phyloP scores from a whole-genome alignment of 2,329 filamentous ascomycete genomes.

The Fusarium cicatricum region DNA sequence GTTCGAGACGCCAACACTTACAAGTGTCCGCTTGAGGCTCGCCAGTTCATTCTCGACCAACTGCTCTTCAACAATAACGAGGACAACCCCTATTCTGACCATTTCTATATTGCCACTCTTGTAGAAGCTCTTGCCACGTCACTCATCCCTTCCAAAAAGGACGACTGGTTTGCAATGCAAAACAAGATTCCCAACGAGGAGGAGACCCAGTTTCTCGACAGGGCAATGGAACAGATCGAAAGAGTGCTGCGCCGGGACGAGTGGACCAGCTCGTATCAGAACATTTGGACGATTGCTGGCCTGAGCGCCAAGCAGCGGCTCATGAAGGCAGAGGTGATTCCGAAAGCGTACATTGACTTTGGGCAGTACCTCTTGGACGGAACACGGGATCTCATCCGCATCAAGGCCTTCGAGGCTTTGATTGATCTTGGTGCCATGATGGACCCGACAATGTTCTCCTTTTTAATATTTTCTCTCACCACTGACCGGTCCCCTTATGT shows the following conservation, averaged over 20 bases:
- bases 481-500: constrained; percentile 71
- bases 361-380: constrained; percentile 71
- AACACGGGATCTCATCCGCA: constrained; percentile 68
- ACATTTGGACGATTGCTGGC: constrained; percentile 70
- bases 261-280: constrained; percentile 73
- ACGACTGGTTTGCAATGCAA: constrained; percentile 55
- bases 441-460: constrained; percentile 62
- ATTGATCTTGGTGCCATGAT: constrained; percentile 69
- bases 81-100: constrained; percentile 87
- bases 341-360: constrained; percentile 62
- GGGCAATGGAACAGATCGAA: constrained; percentile 70
- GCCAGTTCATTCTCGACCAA: constrained; percentile 87
- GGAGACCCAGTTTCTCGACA: constrained; percentile 59
- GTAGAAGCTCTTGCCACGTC: constrained; percentile 70
- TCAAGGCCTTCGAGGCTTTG: constrained; percentile 71
- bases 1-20: constrained; percentile 76
- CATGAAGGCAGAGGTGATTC: constrained; percentile 71
- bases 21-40: constrained; percentile 79
- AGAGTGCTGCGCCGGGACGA: constrained; percentile 73
- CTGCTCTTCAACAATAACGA: constrained; percentile 95
- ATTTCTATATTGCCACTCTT: constrained; percentile 84
- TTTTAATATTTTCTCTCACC: constrained; percentile 66
- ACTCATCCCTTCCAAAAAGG: constrained; percentile 60
- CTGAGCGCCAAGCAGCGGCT: constrained; percentile 68
- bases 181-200: constrained; percentile 56